Evolutionary conservation across 176 grass and related monocot genomes (phyloP).

Genomic region (Raddia guianensis): DNA sequence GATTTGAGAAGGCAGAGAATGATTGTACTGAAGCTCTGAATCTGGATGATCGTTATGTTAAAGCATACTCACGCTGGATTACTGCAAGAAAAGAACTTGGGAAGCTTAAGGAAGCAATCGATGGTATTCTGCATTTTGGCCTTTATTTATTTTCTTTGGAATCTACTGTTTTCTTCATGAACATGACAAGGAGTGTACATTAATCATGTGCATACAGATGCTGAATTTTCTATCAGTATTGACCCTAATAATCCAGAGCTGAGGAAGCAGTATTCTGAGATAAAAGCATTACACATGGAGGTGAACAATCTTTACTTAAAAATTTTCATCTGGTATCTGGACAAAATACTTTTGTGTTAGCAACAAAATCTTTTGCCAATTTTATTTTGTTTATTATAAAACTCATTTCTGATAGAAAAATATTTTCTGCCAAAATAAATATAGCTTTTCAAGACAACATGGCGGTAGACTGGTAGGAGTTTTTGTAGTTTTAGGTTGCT

Average conservation of each 20-base stretch:
- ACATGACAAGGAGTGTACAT: conserved; percentile 5
- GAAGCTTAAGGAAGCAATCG: conserved; percentile 81
- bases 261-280: conserved; percentile 90
- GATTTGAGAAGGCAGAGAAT: conserved; percentile 83
- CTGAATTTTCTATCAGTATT: conserved; percentile 83
- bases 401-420: neutral
- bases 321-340: conserved; percentile 28
- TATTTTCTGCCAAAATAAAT: conserved; percentile 29
- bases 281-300: conserved; percentile 73
- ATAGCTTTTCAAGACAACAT: neutral
- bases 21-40: conserved; percentile 86
- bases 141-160: neutral
- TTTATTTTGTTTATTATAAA: conserved; percentile 16
- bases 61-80: conserved; percentile 89
- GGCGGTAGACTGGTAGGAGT: neutral
- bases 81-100: conserved; percentile 85
- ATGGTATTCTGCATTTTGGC: conserved; percentile 49
- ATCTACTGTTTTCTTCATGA: conserved; percentile 19
- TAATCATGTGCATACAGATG: conserved; percentile 63
- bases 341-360: neutral
- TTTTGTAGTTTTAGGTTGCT: neutral
- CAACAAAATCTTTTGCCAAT: neutral
- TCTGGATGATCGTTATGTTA: conserved; percentile 92
- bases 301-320: conserved; percentile 42
- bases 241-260: conserved; percentile 87